These are phyloP conservation scores for Nematocida sp. DNA, from an alignment of 371 early-diverging fungal genomes.

Conservation along the genomic window DNA sequence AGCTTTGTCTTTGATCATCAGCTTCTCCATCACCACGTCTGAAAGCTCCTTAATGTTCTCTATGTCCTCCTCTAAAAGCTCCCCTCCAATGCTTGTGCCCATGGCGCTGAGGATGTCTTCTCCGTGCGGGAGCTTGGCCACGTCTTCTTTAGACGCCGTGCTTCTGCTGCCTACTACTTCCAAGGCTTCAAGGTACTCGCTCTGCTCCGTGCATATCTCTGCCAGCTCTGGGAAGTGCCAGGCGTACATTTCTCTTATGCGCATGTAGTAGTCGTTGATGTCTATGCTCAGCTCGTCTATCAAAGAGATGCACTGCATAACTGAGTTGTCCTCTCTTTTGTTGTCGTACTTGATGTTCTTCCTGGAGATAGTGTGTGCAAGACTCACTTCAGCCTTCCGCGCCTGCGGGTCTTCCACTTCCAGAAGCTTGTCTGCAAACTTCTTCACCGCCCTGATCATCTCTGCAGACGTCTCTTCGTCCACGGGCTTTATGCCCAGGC, in stretches of 20 bases:
- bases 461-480: constrained; percentile 33
- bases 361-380: constrained; percentile 34
- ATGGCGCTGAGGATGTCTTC: constrained; percentile 71
- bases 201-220: constrained; percentile 71
- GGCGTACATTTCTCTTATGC: constrained; percentile 83
- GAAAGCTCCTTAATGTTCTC: constrained; percentile 73
- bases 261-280: constrained; percentile 89
- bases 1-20: constrained; percentile 76
- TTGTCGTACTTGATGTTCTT: constrained; percentile 33
- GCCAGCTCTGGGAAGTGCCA: constrained; percentile 83
- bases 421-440: constrained; percentile 11
- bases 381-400: constrained; percentile 13
- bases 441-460: constrained; percentile 27
- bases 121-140: constrained; percentile 19
- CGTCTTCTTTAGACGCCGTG: constrained; percentile 26
- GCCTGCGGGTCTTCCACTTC: constrained; percentile 5
- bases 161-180: constrained; percentile 56
- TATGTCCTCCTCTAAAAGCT: constrained; percentile 78
- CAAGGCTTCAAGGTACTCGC: constrained; percentile 70
- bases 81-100: constrained; percentile 83
- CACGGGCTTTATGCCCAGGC: constrained; percentile 8
- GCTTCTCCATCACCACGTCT: constrained; percentile 74
- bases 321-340: constrained; percentile 72
- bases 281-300: constrained; percentile 86
- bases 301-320: constrained; percentile 81